phyloP scores from a whole-genome alignment of 2,329 filamentous ascomycete genomes.

The Colletotrichum sp. region DNA sequence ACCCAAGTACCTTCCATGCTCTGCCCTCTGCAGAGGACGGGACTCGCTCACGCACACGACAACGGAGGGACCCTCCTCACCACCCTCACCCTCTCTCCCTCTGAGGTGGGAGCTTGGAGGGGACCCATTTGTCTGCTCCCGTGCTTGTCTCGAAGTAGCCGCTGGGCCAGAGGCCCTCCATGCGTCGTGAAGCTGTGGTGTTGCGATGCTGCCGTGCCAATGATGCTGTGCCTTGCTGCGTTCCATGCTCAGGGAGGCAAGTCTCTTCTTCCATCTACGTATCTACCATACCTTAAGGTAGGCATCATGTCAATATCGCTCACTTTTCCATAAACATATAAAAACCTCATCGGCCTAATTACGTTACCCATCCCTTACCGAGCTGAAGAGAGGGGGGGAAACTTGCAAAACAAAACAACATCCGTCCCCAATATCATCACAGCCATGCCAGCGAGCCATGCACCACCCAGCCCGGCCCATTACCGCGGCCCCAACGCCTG shows the following conservation, averaged over 20 bases:
- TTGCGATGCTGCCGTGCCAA: neutral
- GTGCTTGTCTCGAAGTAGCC: neutral
- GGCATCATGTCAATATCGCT: neutral
- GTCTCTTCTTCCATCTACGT: neutral
- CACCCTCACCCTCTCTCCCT: neutral
- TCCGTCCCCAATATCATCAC: neutral
- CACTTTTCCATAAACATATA: neutral
- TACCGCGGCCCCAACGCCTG: conserved; percentile 2
- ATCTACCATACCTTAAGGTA: neutral
- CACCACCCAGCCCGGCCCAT: conserved; percentile 2
- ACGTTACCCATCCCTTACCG: neutral
- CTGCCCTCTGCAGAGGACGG: too few relatives aligned
- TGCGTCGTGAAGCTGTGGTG: neutral
- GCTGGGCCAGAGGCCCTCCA: neutral
- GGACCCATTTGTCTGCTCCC: neutral
- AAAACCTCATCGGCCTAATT: neutral
- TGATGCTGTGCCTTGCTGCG: neutral
- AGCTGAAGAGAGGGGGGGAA: neutral
- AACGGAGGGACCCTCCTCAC: neutral
- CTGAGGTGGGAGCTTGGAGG: neutral
- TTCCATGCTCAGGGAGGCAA: neutral
- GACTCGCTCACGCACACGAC: neutral
- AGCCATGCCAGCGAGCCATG: neutral
- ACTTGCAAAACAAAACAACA: neutral
- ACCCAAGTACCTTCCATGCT: too few relatives aligned